Conservation (phyloP, 2,329 filamentous ascomycete genomes). For the Pyrenophora teres region DNA sequence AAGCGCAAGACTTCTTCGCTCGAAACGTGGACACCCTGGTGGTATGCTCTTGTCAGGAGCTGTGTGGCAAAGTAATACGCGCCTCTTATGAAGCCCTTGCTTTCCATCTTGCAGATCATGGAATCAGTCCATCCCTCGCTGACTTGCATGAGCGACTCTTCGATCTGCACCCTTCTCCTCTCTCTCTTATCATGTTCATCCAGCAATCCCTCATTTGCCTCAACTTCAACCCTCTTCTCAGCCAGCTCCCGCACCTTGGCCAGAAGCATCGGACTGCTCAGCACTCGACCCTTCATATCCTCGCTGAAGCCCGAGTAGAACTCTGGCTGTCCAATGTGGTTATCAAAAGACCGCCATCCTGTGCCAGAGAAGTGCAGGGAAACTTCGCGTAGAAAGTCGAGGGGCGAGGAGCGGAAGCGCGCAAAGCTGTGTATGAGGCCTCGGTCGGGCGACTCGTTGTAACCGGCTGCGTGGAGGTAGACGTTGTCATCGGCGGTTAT, state of each 20-base stretch:
- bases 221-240: constrained; percentile 71
- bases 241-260: constrained; percentile 77
- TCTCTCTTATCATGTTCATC: constrained; percentile 62
- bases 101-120: constrained; percentile 99
- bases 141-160: constrained; percentile 75
- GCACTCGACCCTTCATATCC: constrained; percentile 78
- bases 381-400: constrained; percentile 89
- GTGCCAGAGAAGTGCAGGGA: constrained; percentile 90
- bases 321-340: constrained; percentile 86
- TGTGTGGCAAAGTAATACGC: constrained; percentile 91
- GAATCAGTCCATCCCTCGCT: constrained; percentile 85
- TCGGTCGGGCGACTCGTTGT: constrained; percentile 60
- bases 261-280: constrained; percentile 76
- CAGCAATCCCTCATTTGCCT: constrained; percentile 72
- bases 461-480: constrained; percentile 52
- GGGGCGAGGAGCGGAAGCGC: constrained; percentile 74
- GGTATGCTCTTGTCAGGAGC: constrained; percentile 87
- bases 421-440: constrained; percentile 81
- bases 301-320: constrained; percentile 93
- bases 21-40: constrained; percentile 96
- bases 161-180: constrained; percentile 71
- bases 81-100: constrained; percentile 85
- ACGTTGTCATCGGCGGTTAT: constrained; percentile 53
- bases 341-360: constrained; percentile 94
- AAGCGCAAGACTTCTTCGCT: constrained; percentile 89